Evolutionary conservation across 2,329 filamentous ascomycete genomes (phyloP).

Genomic region (Pleomassaria siparia): DNA sequence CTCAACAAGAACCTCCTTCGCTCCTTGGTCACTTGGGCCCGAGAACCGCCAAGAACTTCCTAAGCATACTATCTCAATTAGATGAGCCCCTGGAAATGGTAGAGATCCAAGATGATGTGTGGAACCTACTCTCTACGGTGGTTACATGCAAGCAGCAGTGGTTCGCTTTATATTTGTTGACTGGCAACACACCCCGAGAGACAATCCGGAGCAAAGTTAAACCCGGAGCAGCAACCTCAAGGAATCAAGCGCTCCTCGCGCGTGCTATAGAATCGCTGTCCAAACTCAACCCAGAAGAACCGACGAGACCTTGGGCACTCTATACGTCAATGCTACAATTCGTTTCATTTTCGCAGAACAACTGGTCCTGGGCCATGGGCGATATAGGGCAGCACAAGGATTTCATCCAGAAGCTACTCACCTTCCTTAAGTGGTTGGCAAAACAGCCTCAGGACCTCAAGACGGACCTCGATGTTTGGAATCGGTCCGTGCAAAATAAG

Average conservation of each 20-base stretch:
- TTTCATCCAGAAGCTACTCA: slow-evolving; percentile 72
- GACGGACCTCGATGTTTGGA: slow-evolving; percentile 22
- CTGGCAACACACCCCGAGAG: slow-evolving; percentile 80
- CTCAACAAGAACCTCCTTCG: slow-evolving; percentile 72
- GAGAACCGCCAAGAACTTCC: slow-evolving; percentile 79
- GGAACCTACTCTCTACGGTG: slow-evolving; percentile 83
- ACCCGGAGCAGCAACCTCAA: slow-evolving; percentile 39
- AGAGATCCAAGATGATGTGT: slow-evolving; percentile 68
- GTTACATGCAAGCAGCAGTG: slow-evolving; percentile 91
- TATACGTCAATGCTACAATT: slow-evolving; percentile 81
- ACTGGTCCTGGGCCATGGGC: slow-evolving; percentile 93
- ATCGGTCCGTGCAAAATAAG: slow-evolving; percentile 46
- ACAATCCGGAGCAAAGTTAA: slow-evolving; percentile 61
- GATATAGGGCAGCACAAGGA: slow-evolving; percentile 71
- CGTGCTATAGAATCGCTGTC: slow-evolving; percentile 72
- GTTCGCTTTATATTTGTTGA: slow-evolving; percentile 91
- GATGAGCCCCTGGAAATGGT: slow-evolving; percentile 72
- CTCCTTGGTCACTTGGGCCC: slow-evolving; percentile 87
- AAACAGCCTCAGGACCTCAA: slow-evolving; percentile 27
- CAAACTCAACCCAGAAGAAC: slow-evolving; percentile 64
- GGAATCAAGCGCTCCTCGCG: slow-evolving; percentile 68
- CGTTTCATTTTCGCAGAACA: slow-evolving; percentile 83
- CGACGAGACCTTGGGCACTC: slow-evolving; percentile 51
- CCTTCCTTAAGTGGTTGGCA: slow-evolving; percentile 61
- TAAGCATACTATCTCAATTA: slow-evolving; percentile 74